Percentiles rank a stretch among this genome's conserved stretches.
Conservation (phyloP, 2,329 filamentous ascomycete species). For the Colletotrichum eremochloae region DNA sequence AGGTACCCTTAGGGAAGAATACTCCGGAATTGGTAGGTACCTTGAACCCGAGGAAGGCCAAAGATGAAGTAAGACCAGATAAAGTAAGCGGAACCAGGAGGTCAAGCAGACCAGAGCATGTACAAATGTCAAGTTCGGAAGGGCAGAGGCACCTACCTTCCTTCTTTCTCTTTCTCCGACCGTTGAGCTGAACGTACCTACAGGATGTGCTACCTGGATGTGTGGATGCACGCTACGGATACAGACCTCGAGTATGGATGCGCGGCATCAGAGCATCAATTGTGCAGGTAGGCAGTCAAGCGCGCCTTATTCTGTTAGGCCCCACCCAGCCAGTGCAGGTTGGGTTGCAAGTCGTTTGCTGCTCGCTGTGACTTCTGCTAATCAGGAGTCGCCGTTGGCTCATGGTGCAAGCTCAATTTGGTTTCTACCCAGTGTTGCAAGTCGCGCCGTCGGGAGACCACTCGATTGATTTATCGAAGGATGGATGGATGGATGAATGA, state of each 20-base stretch:
- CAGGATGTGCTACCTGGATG: background rate
- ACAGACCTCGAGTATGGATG: background rate
- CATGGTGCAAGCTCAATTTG: slow-evolving; percentile 4
- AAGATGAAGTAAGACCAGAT: background rate
- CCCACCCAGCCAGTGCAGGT: slow-evolving; percentile 35
- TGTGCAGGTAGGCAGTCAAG: background rate
- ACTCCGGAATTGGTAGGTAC: background rate
- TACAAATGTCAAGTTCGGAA: background rate
- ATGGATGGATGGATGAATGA: background rate
- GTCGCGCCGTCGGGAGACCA: slow-evolving; percentile 17
- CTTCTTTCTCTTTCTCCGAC: background rate
- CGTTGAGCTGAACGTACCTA: background rate
- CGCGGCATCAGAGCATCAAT: background rate
- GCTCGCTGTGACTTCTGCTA: slow-evolving; percentile 47
- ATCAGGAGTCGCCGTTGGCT: slow-evolving; percentile 38
- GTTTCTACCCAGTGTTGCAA: slow-evolving; percentile 21
- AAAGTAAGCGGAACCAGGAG: background rate
- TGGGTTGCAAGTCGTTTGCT: slow-evolving; percentile 50
- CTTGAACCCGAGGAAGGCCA: background rate
- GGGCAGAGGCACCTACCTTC: background rate
- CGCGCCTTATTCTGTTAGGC: slow-evolving; percentile 6
- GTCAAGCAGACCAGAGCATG: background rate
- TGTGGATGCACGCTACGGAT: background rate
- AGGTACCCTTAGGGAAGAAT: background rate
- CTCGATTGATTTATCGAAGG: background rate